Base-by-base conservation (phyloP, 1,284 basidiomycete species). In the Earliella scabrosa region DNA sequence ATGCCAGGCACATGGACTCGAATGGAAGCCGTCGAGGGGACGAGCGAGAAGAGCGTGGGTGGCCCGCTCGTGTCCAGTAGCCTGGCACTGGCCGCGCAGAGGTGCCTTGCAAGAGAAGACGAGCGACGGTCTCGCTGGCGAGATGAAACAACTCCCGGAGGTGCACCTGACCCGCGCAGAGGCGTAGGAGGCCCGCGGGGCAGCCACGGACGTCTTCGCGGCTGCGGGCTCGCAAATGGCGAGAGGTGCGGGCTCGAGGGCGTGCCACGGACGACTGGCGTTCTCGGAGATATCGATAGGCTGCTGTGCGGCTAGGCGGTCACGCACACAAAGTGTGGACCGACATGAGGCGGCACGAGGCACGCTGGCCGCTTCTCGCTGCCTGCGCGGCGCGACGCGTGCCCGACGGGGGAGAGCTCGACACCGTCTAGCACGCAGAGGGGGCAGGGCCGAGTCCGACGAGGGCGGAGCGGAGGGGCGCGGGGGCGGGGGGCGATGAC, bases 301-400 rank as follows among this genome's bases (percentile, higher is more conserved):
- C 3, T 18, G n/a, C 35, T 38, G 31, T 27, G 26, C 16, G 38
- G 48, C 29, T 52, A 36, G 41, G 31, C 41, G 50, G 50, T 52
- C 50, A 52, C 50, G 50, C 50, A 45, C n/a, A 16, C 8, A 26
- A 35, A 18, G 50, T 34, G 24, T 38, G 43, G 23, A 13, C n/a
- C 16, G 34, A 11, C 50, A 52, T 45, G 50, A 52, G 50, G 50
- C 50, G 23, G 23, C 50, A 52, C 50, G 50, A 52, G 50, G 43
- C 50, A 40, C 32, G 35, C 23, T 24, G 23, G 23, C 23, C 20
- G 10, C 20, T n/a, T 26, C 26, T 41, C 8, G 23, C 26, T n/a
- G 24, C 23, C 43, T 8, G 24, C 18, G 9, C 34, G 26, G n/a
- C 29, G 32, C 23, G 41, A 32, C 16, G n/a, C n/a, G n/a, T n/a